Percentiles rank a stretch among this genome's conserved stretches.
Evolutionary conservation across 2,329 filamentous ascomycete species (phyloP).

Genomic region (Paradendryphiella salina): DNA sequence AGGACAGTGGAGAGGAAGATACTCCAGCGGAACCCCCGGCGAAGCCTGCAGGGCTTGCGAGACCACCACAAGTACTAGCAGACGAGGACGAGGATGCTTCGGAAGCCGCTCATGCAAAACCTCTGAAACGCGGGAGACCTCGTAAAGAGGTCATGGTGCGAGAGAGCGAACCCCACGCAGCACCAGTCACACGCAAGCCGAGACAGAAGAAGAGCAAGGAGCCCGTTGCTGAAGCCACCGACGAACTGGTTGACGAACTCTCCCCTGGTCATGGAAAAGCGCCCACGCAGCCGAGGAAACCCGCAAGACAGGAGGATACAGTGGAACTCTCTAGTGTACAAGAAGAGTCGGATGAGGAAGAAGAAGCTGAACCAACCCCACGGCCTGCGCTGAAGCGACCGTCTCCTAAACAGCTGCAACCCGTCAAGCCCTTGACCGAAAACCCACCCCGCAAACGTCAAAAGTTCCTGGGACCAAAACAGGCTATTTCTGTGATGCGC

Average conservation of each 20-base stretch:
- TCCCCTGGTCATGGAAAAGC: conserved; percentile 23
- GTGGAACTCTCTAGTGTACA: conserved; percentile 19
- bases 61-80: conserved; percentile 8
- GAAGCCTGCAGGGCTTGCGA: conserved; percentile 14
- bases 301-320: conserved; percentile 4
- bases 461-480: conserved; percentile 35
- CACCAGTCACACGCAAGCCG: conserved; percentile 18
- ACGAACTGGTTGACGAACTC: conserved; percentile 20
- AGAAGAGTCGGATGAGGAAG: conserved; percentile 22
- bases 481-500: conserved; percentile 44
- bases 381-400: conserved; percentile 13
- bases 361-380: conserved; percentile 17
- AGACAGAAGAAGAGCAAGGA: conserved; percentile 9
- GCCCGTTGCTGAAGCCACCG: conserved; percentile 1
- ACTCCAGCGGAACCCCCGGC: neutral
- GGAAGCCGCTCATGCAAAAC: neutral
- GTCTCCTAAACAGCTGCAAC: conserved; percentile 19
- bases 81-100: neutral
- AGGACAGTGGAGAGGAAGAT: neutral
- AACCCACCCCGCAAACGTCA: conserved; percentile 37
- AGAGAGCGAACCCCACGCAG: conserved; percentile 14
- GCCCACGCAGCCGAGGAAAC: conserved; percentile 4
- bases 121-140: conserved; percentile 19
- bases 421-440: conserved; percentile 18
- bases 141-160: conserved; percentile 5